Conservation (phyloP, 1,284 basidiomycete genomes). For the Puccinia sorghi region DNA sequence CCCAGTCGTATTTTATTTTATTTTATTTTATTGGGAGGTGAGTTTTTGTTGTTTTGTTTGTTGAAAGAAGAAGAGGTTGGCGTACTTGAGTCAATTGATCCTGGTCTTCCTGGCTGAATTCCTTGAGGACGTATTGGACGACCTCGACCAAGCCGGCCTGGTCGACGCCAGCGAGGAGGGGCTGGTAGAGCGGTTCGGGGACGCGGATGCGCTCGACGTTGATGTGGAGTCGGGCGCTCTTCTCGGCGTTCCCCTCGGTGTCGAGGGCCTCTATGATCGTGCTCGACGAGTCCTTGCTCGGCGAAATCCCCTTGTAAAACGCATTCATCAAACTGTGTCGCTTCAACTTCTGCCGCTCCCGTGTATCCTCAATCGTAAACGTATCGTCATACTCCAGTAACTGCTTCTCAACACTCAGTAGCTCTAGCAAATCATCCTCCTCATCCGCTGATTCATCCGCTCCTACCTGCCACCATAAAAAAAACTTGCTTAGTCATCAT, state of each 20-base stretch:
- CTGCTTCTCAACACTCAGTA: constrained; percentile 76
- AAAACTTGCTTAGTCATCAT: neutral
- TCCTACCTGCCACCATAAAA: constrained; percentile 62
- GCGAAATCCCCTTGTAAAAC: constrained; percentile 67
- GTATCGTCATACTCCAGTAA: constrained; percentile 78
- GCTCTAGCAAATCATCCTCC: constrained; percentile 79
- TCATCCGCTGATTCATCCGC: constrained; percentile 90
- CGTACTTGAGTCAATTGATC: constrained; percentile 64
- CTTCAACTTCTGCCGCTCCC: constrained; percentile 72
- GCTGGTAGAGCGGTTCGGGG: constrained; percentile 91
- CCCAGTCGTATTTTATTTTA: no score
- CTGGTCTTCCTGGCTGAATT: constrained; percentile 72
- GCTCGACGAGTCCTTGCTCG: constrained; percentile 64
- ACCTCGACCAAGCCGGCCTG: constrained; percentile 91
- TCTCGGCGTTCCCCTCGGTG: constrained; percentile 63
- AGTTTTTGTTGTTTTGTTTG: no score
- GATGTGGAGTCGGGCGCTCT: constrained; percentile 75
- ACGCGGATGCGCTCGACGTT: constrained; percentile 92
- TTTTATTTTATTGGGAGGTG: no score
- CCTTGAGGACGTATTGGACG: constrained; percentile 78
- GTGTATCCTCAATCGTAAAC: constrained; percentile 79
- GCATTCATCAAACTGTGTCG: constrained; percentile 81
- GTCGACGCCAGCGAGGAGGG: constrained; percentile 89
- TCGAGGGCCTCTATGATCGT: constrained; percentile 61
- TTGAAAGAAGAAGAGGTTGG: no score